Conservation (phyloP, 345 rosid genomes). For the Lagerstroemia speciosa region DNA sequence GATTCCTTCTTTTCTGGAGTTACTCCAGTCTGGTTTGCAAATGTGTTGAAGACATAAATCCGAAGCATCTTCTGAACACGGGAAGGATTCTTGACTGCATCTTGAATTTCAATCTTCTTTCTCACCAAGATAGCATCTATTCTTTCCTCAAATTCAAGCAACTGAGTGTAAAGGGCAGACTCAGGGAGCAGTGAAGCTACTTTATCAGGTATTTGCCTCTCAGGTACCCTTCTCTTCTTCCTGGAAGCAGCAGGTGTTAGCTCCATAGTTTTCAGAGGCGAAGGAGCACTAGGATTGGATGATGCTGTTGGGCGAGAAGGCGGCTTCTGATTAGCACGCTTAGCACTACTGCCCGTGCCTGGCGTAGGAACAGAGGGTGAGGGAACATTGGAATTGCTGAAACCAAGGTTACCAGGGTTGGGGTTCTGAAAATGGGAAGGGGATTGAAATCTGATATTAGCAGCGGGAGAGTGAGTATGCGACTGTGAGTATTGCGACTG, state of each 20-base stretch:
- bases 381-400: conserved; percentile 8
- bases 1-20: conserved; percentile 7
- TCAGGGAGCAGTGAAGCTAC: conserved; percentile 16
- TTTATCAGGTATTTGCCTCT: conserved; percentile 14
- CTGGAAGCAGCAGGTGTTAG: conserved; percentile 12
- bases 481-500: conserved; percentile 11
- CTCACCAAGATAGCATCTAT: conserved; percentile 13
- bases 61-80: conserved; percentile 16
- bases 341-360: conserved; percentile 13
- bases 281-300: background rate
- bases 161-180: conserved; percentile 16
- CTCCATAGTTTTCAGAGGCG: conserved; percentile 15
- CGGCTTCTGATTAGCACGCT: conserved; percentile 12
- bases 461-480: conserved; percentile 4
- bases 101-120: conserved; percentile 22
- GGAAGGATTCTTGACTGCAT: conserved; percentile 13
- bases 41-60: conserved; percentile 20
- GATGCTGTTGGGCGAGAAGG: conserved; percentile 16
- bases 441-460: conserved; percentile 13
- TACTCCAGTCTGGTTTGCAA: conserved; percentile 11
- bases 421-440: conserved; percentile 13
- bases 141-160: conserved; percentile 19
- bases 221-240: conserved; percentile 17
- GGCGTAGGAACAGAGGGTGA: conserved; percentile 8
- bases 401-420: conserved; percentile 10